Evolutionary conservation across 495 filamentous ascomycete genomes (phyloP).

Genomic region (Aspergillus cavernicola): DNA sequence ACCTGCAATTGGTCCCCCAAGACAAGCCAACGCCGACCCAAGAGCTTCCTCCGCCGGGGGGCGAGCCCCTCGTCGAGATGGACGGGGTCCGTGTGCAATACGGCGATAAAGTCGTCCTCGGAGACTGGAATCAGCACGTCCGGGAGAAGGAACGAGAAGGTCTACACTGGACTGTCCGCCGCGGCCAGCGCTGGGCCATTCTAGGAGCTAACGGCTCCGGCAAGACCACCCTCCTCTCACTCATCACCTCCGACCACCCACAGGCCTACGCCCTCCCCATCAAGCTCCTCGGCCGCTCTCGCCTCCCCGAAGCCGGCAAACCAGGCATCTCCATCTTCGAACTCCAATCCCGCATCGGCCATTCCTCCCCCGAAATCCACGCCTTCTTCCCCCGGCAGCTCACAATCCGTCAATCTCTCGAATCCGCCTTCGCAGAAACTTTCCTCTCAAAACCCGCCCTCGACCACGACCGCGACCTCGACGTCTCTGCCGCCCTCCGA

Average conservation of each 20-base stretch:
- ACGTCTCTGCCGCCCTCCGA: constrained; percentile 61
- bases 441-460: constrained; percentile 68
- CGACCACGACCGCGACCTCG: constrained; percentile 44
- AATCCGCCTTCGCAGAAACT: constrained; percentile 86
- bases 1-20: constrained; percentile 17
- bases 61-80: constrained; percentile 81
- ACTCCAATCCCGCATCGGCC: constrained; percentile 83
- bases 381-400: constrained; percentile 82
- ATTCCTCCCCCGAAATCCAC: constrained; percentile 91
- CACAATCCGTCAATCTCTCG: constrained; percentile 68
- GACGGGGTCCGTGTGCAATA: constrained; percentile 75
- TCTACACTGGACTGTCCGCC: constrained; percentile 76
- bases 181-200: constrained; percentile 84
- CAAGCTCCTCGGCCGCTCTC: constrained; percentile 74
- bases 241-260: constrained; percentile 93
- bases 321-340: constrained; percentile 86
- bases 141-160: constrained; percentile 49
- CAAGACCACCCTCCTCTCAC: constrained; percentile 88
- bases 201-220: constrained; percentile 80
- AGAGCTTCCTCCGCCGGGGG: constrained; percentile 15
- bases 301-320: constrained; percentile 68
- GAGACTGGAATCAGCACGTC: constrained; percentile 66
- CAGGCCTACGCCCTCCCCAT: constrained; percentile 89
- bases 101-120: constrained; percentile 68
- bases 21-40: neutral